phyloP scores from a whole-genome alignment of 2,329 filamentous ascomycete species.

The Leptographium wingfieldii region DNA sequence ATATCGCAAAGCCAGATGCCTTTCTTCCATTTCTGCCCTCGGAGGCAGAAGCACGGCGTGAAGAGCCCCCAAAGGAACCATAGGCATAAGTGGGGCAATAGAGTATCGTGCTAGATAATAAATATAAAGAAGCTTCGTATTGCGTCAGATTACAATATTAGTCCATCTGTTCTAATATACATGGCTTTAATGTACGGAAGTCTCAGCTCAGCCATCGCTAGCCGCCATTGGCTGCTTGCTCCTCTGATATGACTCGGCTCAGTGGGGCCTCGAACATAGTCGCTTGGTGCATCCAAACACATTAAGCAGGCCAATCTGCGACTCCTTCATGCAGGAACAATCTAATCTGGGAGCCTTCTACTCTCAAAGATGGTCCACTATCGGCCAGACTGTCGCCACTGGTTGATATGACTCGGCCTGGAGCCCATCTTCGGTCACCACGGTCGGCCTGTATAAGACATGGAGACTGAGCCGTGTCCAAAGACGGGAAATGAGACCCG shows the following conservation, averaged over 20 bases:
- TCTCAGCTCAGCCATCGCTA: not conserved
- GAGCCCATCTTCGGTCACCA: not conserved
- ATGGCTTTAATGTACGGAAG: not conserved
- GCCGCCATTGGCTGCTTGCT: not conserved
- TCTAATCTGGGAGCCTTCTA: not conserved
- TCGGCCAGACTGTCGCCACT: not conserved
- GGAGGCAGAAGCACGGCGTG: not conserved
- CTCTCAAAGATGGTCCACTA: not conserved
- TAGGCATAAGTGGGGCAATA: not conserved
- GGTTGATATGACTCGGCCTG: not conserved
- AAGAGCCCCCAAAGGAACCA: not conserved
- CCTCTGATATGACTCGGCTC: not conserved
- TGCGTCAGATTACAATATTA: too few species aligned
- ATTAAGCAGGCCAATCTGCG: not conserved
- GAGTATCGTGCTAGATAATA: too few species aligned
- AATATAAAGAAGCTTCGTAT: too few species aligned
- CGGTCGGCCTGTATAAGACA: not conserved
- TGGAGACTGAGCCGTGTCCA: not conserved
- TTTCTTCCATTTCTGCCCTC: not conserved
- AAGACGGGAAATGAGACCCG: not conserved
- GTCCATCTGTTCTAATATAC: too few species aligned
- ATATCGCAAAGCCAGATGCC: not conserved
- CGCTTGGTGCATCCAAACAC: not conserved
- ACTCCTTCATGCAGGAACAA: not conserved
- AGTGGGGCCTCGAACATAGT: not conserved